These are phyloP conservation scores for Leptoxyphium fumago DNA, from an alignment of 2,329 filamentous ascomycete species.

Conservation along the genomic window DNA sequence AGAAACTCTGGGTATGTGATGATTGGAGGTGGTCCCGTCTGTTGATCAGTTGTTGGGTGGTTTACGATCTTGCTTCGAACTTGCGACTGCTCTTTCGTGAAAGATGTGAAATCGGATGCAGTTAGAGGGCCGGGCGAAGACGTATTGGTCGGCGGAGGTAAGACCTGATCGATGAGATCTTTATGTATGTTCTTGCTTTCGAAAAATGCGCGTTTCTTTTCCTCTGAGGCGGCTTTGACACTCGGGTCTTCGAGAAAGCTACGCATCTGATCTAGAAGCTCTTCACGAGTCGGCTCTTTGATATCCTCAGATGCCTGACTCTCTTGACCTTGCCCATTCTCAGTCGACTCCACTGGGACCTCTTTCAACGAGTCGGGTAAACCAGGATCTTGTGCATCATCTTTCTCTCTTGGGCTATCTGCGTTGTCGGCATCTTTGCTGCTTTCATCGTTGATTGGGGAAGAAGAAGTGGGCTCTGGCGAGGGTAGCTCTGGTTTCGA, in stretches of 20 bases:
- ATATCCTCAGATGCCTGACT: not conserved
- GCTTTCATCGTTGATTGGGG: no score
- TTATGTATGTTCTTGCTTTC: constrained; percentile 57
- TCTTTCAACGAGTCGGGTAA: constrained; percentile 1
- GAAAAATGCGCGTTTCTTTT: constrained; percentile 64
- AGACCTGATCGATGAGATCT: constrained; percentile 51
- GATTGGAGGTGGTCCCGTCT: constrained; percentile 31
- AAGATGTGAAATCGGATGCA: constrained; percentile 12
- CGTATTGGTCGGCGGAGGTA: constrained; percentile 23
- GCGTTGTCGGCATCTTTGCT: constrained; percentile 3
- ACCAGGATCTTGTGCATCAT: constrained; percentile 1
- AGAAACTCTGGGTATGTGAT: constrained; percentile 55
- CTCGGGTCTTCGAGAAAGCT: constrained; percentile 62
- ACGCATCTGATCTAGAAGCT: constrained; percentile 49
- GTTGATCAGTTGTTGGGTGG: constrained; percentile 3
- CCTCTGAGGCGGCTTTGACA: constrained; percentile 52
- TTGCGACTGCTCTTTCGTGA: constrained; percentile 5
- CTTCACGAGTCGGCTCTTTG: constrained; percentile 1
- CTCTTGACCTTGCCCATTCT: not conserved
- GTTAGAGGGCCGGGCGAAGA: constrained; percentile 4
- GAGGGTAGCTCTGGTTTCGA: not conserved
- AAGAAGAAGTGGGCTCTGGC: not conserved
- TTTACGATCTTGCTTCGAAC: not conserved
- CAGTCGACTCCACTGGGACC: not conserved
- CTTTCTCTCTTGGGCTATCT: constrained; percentile 1